Percentiles rank a stretch among this genome's conserved stretches.
Conservation (phyloP, 805 yeast species). For the Metschnikowia kofuensis region DNA sequence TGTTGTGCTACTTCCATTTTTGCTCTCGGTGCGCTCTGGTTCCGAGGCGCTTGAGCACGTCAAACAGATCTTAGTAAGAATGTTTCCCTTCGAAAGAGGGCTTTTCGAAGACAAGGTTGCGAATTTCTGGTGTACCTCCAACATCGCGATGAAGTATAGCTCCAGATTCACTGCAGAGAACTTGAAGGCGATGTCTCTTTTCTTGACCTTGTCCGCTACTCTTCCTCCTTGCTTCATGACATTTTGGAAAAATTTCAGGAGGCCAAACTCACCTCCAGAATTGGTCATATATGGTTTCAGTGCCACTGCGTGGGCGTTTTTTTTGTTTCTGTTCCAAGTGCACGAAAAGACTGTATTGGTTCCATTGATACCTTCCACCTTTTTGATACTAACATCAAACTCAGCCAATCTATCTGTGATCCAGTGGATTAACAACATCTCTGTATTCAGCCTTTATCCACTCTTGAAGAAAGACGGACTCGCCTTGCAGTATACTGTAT, state of each 20-base stretch:
- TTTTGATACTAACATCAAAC: slow-evolving; percentile 55
- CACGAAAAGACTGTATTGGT: slow-evolving; percentile 91
- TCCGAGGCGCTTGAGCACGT: slow-evolving; percentile 35
- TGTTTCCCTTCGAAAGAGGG: slow-evolving; percentile 92
- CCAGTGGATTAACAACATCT: slow-evolving; percentile 84
- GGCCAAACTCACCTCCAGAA: slow-evolving; percentile 18
- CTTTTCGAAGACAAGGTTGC: slow-evolving; percentile 97
- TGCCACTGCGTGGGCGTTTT: slow-evolving; percentile 84
- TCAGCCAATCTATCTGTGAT: slow-evolving; percentile 66
- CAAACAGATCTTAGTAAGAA: slow-evolving; percentile 57
- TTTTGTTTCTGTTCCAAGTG: slow-evolving; percentile 88
- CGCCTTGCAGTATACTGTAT: slow-evolving; percentile 64
- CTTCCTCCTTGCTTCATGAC: slow-evolving; percentile 30
- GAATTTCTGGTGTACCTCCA: slow-evolving; percentile 95
- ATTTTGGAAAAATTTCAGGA: slow-evolving; percentile 35
- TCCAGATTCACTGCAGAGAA: slow-evolving; percentile 49
- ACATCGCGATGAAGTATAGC: slow-evolving; percentile 70
- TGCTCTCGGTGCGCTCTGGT: slow-evolving; percentile 33
- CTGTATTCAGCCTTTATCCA: slow-evolving; percentile 87
- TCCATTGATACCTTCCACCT: slow-evolving; percentile 81
- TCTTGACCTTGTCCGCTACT: slow-evolving; percentile 45
- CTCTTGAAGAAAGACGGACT: slow-evolving; percentile 74
- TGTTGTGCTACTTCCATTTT: slow-evolving; percentile 58
- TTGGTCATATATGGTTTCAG: slow-evolving; percentile 63
- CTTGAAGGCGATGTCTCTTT: slow-evolving; percentile 57